Percentiles rank a stretch among this genome's conserved stretches.
Conservation (phyloP, 2,329 filamentous ascomycete genomes). For the Xylaria sp. region DNA sequence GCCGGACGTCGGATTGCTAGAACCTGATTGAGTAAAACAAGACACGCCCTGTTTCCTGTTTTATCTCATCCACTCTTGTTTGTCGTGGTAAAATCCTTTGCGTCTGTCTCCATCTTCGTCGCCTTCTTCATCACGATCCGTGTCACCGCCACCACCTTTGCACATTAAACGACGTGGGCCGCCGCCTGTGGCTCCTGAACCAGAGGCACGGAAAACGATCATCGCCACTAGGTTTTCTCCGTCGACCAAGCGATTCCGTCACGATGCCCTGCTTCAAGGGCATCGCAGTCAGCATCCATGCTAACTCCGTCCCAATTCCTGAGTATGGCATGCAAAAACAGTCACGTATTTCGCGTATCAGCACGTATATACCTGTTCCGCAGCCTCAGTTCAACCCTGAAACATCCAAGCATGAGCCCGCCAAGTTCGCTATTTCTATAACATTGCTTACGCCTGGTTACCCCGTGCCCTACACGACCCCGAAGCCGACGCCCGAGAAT, state of each 20-base stretch:
- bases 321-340: slow-evolving; percentile 96
- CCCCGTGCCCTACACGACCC: slow-evolving; percentile 86
- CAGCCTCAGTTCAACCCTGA: slow-evolving; percentile 70
- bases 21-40: background rate
- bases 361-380: slow-evolving; percentile 93
- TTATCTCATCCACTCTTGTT: background rate
- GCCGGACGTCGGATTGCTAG: background rate
- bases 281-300: slow-evolving; percentile 95
- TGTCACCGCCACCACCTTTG: background rate
- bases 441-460: slow-evolving; percentile 85
- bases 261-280: slow-evolving; percentile 96
- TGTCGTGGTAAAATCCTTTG: background rate
- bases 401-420: slow-evolving; percentile 76
- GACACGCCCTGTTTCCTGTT: background rate
- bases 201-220: background rate
- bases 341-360: slow-evolving; percentile 85
- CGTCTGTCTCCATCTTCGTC: background rate
- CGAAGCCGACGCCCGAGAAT: slow-evolving; percentile 69
- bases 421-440: slow-evolving; percentile 96
- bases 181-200: background rate
- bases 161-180: background rate
- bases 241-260: slow-evolving; percentile 17
- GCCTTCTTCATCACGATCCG: background rate
- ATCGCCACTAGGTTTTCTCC: background rate
- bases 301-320: slow-evolving; percentile 70